A percentile compares a stretch with the other conserved stretches of the same genome.
phyloP scores from a whole-genome alignment of 192 early-diverging fungal genomes.

The Chytriomyces confervae region DNA sequence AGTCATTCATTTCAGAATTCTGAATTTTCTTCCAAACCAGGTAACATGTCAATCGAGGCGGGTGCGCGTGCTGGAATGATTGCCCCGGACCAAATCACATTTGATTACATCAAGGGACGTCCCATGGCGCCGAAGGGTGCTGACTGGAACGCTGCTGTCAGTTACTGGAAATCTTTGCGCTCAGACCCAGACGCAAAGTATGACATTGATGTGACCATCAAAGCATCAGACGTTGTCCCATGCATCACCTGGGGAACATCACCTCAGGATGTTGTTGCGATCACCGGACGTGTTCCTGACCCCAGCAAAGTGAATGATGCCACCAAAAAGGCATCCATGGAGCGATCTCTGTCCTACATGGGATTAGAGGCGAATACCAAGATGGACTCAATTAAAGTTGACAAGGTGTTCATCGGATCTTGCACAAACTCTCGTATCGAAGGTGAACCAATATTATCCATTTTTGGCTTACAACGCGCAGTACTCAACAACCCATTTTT shows the following conservation, averaged over 20 bases:
- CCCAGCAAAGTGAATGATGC: slow-evolving; percentile 53
- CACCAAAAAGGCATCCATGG: slow-evolving; percentile 51
- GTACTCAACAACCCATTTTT: background rate
- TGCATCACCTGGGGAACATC: slow-evolving; percentile 75
- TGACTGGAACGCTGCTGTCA: slow-evolving; percentile 66
- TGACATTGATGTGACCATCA: slow-evolving; percentile 66
- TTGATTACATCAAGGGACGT: slow-evolving; percentile 66
- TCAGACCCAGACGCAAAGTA: slow-evolving; percentile 69
- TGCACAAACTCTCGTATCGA: slow-evolving; percentile 80
- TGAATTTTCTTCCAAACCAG: background rate
- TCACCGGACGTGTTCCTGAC: slow-evolving; percentile 68
- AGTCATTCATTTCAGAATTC: background rate
- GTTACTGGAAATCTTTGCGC: slow-evolving; percentile 64
- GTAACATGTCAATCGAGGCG: slow-evolving; percentile 77
- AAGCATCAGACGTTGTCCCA: slow-evolving; percentile 63
- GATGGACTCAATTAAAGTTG: slow-evolving; percentile 61
- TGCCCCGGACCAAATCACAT: slow-evolving; percentile 73
- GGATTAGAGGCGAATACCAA: slow-evolving; percentile 65
- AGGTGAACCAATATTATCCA: background rate
- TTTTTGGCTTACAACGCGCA: background rate
- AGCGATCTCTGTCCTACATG: slow-evolving; percentile 68
- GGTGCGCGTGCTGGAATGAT: slow-evolving; percentile 78
- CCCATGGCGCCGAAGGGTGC: slow-evolving; percentile 67
- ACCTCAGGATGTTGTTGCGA: slow-evolving; percentile 69
- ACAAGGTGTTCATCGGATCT: slow-evolving; percentile 78